These are phyloP conservation scores for Juglanconis sp. DNA, from an alignment of 2,329 filamentous ascomycete genomes.

Conservation along the genomic window DNA sequence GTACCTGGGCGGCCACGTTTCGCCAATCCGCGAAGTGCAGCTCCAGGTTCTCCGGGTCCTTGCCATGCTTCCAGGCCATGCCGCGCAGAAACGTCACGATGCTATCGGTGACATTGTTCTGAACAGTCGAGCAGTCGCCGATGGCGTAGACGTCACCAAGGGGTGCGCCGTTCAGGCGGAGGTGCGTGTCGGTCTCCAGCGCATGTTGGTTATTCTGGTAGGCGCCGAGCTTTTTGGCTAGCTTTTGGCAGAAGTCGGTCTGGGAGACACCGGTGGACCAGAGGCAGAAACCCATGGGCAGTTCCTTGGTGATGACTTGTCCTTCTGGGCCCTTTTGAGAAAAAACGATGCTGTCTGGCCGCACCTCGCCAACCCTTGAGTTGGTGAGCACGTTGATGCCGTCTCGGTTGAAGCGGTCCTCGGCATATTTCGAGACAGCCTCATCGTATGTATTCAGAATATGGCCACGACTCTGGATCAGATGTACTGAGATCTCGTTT, in stretches of 20 bases:
- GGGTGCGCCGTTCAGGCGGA: slow-evolving; percentile 83
- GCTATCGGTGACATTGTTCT: slow-evolving; percentile 94
- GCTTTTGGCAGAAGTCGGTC: slow-evolving; percentile 71
- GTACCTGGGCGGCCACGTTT: slow-evolving; percentile 76
- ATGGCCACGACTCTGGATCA: slow-evolving; percentile 91
- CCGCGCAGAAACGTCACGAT: slow-evolving; percentile 86
- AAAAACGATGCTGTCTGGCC: slow-evolving; percentile 80
- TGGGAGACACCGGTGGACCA: slow-evolving; percentile 97
- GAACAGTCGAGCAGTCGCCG: slow-evolving; percentile 92
- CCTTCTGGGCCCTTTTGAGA: slow-evolving; percentile 76
- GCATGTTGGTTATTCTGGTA: slow-evolving; percentile 85
- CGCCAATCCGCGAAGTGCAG: slow-evolving; percentile 89
- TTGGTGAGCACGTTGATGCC: slow-evolving; percentile 90
- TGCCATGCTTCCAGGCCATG: slow-evolving; percentile 86
- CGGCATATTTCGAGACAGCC: slow-evolving; percentile 85
- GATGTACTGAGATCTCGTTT: slow-evolving; percentile 95
- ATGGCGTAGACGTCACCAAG: slow-evolving; percentile 95
- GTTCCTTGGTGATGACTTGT: slow-evolving; percentile 77
- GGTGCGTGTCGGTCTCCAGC: slow-evolving; percentile 89
- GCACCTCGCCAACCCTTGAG: slow-evolving; percentile 86
- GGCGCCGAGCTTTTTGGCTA: slow-evolving; percentile 73
- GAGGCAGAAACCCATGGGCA: slow-evolving; percentile 92
- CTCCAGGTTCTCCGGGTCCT: slow-evolving; percentile 82
- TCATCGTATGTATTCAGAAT: slow-evolving; percentile 99
- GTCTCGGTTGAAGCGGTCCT: slow-evolving; percentile 86